Evolutionary conservation across 495 filamentous ascomycete genomes (phyloP).

Genomic region (Oidiodendron maius): DNA sequence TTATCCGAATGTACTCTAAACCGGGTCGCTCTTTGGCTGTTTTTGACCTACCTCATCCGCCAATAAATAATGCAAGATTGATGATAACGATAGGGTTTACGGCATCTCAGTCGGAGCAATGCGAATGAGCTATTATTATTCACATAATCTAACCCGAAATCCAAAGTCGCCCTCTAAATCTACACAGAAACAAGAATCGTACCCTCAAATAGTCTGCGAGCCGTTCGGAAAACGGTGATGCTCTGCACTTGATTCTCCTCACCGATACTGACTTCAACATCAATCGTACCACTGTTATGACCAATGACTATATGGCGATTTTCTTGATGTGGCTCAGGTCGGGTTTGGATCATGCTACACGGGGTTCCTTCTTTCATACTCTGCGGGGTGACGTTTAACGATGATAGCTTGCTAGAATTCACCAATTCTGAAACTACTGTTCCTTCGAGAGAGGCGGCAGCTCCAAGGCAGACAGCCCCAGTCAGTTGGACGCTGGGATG

Average conservation of each 20-base stretch:
- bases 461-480: conserved; percentile 50
- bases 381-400: not conserved
- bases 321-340: conserved; percentile 10
- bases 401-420: not conserved
- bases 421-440: conserved; percentile 34
- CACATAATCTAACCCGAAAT: too few relatives aligned
- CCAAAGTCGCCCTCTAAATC: too few relatives aligned
- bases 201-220: conserved; percentile 5
- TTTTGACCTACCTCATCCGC: too few relatives aligned
- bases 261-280: not conserved
- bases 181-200: not conserved
- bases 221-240: conserved; percentile 5
- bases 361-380: not conserved
- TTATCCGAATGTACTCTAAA: too few relatives aligned
- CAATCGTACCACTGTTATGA: conserved; percentile 51
- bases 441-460: conserved; percentile 42
- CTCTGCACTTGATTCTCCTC: not conserved
- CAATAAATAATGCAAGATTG: too few relatives aligned
- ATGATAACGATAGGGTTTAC: too few relatives aligned
- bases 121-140: too few relatives aligned
- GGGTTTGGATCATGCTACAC: too few relatives aligned
- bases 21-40: too few relatives aligned
- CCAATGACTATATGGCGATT: conserved; percentile 40
- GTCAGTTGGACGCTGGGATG: conserved; percentile 59
- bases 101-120: too few relatives aligned